A percentile compares a stretch with the other conserved stretches of the same genome.
These are phyloP conservation scores for Boletus patriciae DNA, from an alignment of 768 basidiomycete species.

Conservation along the genomic window DNA sequence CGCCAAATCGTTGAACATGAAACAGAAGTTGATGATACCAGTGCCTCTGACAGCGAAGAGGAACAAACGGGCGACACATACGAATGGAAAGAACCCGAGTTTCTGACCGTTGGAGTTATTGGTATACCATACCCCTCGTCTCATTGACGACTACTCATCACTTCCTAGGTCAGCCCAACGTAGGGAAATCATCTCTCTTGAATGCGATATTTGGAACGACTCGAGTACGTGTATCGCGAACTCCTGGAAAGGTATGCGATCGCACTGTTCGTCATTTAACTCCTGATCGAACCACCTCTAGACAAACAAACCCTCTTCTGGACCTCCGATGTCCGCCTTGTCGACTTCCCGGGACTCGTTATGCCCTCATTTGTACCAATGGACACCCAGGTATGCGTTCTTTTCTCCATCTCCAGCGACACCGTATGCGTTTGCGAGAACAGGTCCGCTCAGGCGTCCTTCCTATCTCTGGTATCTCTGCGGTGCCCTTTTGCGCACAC, in stretches of 20 bases:
- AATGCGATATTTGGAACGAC: slow-evolving; percentile 85
- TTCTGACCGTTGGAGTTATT: slow-evolving; percentile 79
- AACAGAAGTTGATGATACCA: slow-evolving; percentile 8
- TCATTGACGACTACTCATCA: background rate
- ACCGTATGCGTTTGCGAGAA: background rate
- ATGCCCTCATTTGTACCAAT: slow-evolving; percentile 82
- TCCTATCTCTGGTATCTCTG: slow-evolving; percentile 80
- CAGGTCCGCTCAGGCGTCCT: slow-evolving; percentile 71
- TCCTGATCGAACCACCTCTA: slow-evolving; percentile 24
- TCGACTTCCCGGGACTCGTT: slow-evolving; percentile 94
- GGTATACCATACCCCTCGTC: slow-evolving; percentile 39
- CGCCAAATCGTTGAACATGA: slow-evolving; percentile 5
- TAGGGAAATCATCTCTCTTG: slow-evolving; percentile 89
- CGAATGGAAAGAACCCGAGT: slow-evolving; percentile 47
- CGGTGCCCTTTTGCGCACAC: slow-evolving; percentile 81
- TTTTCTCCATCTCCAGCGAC: background rate
- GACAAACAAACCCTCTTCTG: slow-evolving; percentile 96
- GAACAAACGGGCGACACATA: slow-evolving; percentile 12
- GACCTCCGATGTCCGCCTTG: slow-evolving; percentile 82
- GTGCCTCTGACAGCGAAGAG: slow-evolving; percentile 15
- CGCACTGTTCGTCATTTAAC: background rate
- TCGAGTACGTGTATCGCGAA: slow-evolving; percentile 80
- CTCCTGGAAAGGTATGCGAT: slow-evolving; percentile 73
- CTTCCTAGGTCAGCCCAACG: slow-evolving; percentile 81
- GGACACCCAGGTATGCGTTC: slow-evolving; percentile 67